Base-by-base conservation (phyloP, 2,329 filamentous ascomycete species). In the Cladosporium sp. region DNA sequence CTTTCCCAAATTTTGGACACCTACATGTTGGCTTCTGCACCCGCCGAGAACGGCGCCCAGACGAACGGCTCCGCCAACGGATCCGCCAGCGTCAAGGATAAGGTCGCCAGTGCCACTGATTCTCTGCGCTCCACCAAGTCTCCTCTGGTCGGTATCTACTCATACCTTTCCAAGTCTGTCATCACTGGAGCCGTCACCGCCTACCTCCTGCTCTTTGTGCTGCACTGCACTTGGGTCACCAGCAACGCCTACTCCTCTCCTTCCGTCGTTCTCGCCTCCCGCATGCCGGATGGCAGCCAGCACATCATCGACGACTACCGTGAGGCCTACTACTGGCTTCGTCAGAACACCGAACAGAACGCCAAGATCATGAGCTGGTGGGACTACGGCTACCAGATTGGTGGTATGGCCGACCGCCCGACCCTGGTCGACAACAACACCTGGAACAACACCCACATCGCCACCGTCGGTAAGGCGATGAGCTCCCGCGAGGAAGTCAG, bases 321-420 rank as follows among this genome's bases (percentile, higher is more conserved):
- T 66, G 93, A 99, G 79, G 93, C 93, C 2, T 99, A 99, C 75
- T 95, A 99, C 75, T 99, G 93, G 93, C 84, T 99, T 43, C 88
- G 93, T 57, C 93, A 99, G 72, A 99, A 99, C 77, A 99, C 95
- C 8, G 80, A 86, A 54, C 82, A 92, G 59, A 88, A 96, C 63
- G 91, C 95, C 66, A 99, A 97, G 80, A 87, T 99, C 68, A 97
- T 97, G 92, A 93, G 91, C 1, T 99, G 93, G 93, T 99, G 93
- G 93, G 93, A 99, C 69, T 99, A 99, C 65, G 93, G 93, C 58
- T 99, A 99, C 76, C 93, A 99, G 74, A 99, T 99, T 70, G 93
- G 93, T 74, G 93, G 93, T 60, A 99, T 99, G 93, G 93, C 93
- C 43, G 93, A 99, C 70, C 83, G 93, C 49, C 93, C 93, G 29